Percentiles rank a stretch among this genome's conserved stretches.
Conservation (phyloP, 1,139 yeast genomes). For the Sugiyamaella grinbergsii region DNA sequence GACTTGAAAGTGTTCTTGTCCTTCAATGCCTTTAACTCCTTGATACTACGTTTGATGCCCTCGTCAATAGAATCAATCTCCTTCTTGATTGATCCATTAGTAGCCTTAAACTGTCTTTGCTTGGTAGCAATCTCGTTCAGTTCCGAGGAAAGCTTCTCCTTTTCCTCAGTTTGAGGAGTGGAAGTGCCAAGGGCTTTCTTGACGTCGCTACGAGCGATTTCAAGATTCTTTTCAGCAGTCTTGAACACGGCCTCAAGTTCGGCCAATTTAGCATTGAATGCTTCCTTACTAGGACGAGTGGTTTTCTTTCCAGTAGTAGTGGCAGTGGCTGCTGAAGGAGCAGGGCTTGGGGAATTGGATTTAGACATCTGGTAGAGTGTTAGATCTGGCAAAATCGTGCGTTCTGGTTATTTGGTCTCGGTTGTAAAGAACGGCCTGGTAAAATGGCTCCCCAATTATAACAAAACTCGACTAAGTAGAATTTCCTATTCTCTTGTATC, state of each 20-base stretch:
- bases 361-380: constrained; percentile 8
- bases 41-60: constrained; percentile 71
- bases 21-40: constrained; percentile 71
- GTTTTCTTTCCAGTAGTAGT: constrained; percentile 32
- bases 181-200: constrained; percentile 37
- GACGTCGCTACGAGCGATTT: constrained; percentile 32
- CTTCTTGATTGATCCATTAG: constrained; percentile 68
- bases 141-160: constrained; percentile 65
- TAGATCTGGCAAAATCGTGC: background rate
- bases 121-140: constrained; percentile 64
- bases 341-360: constrained; percentile 14
- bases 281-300: constrained; percentile 43
- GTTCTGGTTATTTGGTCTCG: background rate
- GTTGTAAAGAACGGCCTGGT: too few relatives aligned
- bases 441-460: too few relatives aligned
- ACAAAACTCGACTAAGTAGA: too few relatives aligned
- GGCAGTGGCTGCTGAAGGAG: constrained; percentile 20
- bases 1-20: constrained; percentile 70
- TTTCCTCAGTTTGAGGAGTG: constrained; percentile 48
- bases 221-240: constrained; percentile 57
- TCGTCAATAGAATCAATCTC: constrained; percentile 74
- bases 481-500: too few relatives aligned
- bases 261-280: constrained; percentile 66
- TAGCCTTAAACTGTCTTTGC: constrained; percentile 70
- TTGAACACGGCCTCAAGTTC: constrained; percentile 68